These are phyloP conservation scores for Periconia digitata DNA, from an alignment of 2,329 filamentous ascomycete genomes.

Conservation along the genomic window DNA sequence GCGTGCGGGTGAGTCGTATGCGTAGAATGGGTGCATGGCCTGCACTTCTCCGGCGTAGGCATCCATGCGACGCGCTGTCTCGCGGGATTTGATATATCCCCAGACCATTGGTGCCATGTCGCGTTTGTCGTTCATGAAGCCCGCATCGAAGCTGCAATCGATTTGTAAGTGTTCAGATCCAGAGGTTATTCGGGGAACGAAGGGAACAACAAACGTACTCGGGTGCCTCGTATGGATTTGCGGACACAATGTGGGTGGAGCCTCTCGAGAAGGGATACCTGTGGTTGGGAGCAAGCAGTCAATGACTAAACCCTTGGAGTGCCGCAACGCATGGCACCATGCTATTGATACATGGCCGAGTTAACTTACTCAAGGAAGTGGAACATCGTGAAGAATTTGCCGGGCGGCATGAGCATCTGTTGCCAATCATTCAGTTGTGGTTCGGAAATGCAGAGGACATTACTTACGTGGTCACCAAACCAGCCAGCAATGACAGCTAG, in stretches of 20 bases:
- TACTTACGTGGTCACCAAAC: constrained; percentile 50
- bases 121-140: constrained; percentile 83
- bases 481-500: constrained; percentile 61
- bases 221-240: constrained; percentile 71
- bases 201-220: no score
- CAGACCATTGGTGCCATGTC: constrained; percentile 82
- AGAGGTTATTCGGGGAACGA: no score
- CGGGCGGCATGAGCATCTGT: constrained; percentile 64
- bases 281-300: no score
- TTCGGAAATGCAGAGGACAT: constrained; percentile 31
- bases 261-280: constrained; percentile 78
- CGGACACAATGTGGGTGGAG: constrained; percentile 68
- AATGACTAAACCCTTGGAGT: no score
- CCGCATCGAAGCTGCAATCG: constrained; percentile 77
- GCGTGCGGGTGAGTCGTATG: constrained; percentile 68
- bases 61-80: constrained; percentile 77
- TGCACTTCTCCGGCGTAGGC: constrained; percentile 73
- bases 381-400: constrained; percentile 84
- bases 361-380: constrained; percentile 77
- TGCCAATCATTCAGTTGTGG: constrained; percentile 30
- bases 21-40: constrained; percentile 69
- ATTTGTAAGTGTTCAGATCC: no score
- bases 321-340: no score
- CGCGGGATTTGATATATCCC: constrained; percentile 80
- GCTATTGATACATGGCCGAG: no score